A percentile compares a stretch with the other conserved stretches of the same genome.
phyloP scores from a whole-genome alignment of 495 filamentous ascomycete genomes.

The Talaromyces thailandensis region DNA sequence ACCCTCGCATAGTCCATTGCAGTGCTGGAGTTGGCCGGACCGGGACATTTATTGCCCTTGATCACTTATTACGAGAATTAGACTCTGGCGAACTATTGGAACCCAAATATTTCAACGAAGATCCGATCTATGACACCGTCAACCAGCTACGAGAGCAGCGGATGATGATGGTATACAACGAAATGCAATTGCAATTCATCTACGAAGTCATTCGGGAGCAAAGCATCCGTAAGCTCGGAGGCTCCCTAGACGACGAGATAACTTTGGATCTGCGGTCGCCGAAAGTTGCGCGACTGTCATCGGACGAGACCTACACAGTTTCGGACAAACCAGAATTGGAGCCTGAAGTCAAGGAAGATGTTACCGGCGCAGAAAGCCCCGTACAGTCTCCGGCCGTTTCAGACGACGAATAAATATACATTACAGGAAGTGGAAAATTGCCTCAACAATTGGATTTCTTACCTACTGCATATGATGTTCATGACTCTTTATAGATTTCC shows the following conservation, averaged over 20 bases:
- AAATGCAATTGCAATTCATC: constrained; percentile 78
- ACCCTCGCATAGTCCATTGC: constrained; percentile 86
- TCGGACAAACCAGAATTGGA: constrained; percentile 34
- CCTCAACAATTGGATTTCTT: neutral
- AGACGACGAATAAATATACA: constrained; percentile 25
- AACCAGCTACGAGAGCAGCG: constrained; percentile 78
- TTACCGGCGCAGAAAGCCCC: constrained; percentile 21
- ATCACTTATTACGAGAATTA: constrained; percentile 77
- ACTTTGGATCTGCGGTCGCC: constrained; percentile 26
- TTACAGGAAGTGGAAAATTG: neutral
- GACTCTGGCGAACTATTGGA: constrained; percentile 59
- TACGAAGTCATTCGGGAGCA: constrained; percentile 77
- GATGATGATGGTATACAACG: constrained; percentile 93
- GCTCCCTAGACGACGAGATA: constrained; percentile 8
- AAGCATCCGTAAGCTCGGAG: constrained; percentile 46
- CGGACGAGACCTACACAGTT: constrained; percentile 21
- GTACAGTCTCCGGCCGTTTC: constrained; percentile 24
- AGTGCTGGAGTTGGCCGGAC: constrained; percentile 90
- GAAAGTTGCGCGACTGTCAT: constrained; percentile 31
- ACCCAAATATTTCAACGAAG: constrained; percentile 31
- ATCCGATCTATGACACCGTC: constrained; percentile 65
- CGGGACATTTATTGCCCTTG: constrained; percentile 91
- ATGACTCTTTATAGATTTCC: constrained; percentile 2
- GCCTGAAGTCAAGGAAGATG: constrained; percentile 16
- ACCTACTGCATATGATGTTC: neutral